phyloP scores from a whole-genome alignment of 176 grass and related monocot species.

The Oryza australiensis region DNA sequence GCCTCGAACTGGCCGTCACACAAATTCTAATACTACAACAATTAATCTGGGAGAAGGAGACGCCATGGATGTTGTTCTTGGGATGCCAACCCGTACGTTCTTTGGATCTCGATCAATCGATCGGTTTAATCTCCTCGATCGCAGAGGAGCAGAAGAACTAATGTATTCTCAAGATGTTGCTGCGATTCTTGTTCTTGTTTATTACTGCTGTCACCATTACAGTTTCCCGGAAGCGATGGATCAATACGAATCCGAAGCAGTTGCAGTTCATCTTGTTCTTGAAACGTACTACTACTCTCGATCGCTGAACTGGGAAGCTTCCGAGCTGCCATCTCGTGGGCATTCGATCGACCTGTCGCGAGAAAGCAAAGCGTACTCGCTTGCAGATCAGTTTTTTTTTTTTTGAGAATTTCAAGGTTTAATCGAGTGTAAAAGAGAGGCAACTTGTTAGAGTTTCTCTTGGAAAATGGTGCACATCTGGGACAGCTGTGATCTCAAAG shows the following conservation, averaged over 20 bases:
- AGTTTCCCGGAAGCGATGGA: slow-evolving; percentile 31
- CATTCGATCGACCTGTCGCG: slow-evolving; percentile 10
- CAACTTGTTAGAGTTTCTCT: slow-evolving; percentile 32
- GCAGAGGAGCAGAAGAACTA: background rate
- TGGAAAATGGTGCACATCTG: slow-evolving; percentile 33
- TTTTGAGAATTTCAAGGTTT: slow-evolving; percentile 21
- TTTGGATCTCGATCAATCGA: slow-evolving; percentile 38
- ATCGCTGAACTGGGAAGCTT: slow-evolving; percentile 45
- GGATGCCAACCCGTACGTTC: background rate
- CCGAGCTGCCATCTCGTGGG: slow-evolving; percentile 48
- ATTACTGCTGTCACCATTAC: slow-evolving; percentile 6
- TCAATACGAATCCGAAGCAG: background rate
- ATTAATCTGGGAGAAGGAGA: slow-evolving; percentile 28
- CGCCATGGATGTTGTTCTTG: slow-evolving; percentile 45
- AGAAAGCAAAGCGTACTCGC: slow-evolving; percentile 42
- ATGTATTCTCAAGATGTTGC: slow-evolving; percentile 15
- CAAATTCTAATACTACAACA: background rate
- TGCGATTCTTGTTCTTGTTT: slow-evolving; percentile 3
- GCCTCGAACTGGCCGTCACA: background rate
- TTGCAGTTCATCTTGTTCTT: slow-evolving; percentile 5
- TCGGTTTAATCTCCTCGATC: slow-evolving; percentile 30
- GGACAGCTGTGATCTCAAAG: slow-evolving; percentile 25
- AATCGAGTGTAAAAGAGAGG: slow-evolving; percentile 4
- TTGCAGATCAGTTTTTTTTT: background rate
- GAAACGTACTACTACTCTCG: background rate